These are phyloP conservation scores for Thelephora terrestris DNA, from an alignment of 1,284 basidiomycete genomes.

Conservation along the genomic window DNA sequence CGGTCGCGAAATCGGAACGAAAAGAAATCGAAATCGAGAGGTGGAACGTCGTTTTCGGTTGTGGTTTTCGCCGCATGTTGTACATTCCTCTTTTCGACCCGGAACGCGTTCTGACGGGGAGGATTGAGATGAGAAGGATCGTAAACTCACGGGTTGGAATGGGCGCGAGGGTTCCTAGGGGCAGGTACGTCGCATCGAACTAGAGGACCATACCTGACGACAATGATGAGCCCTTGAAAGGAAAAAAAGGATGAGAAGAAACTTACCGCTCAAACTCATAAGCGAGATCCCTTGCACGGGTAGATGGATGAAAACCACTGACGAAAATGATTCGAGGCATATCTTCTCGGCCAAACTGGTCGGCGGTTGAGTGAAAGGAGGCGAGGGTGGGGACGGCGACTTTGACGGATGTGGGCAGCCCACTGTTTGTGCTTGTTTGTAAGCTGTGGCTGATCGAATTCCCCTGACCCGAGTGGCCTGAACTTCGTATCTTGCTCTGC, in stretches of 20 bases:
- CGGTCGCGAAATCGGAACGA: conserved; percentile 5
- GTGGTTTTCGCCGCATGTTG: conserved; percentile 2
- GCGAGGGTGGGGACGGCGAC: no score
- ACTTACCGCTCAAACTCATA: conserved; percentile 80
- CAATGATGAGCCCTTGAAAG: not conserved
- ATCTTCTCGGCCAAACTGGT: no score
- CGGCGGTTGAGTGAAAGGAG: no score
- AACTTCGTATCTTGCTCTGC: no score
- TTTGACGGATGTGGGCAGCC: no score
- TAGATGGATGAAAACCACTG: conserved; percentile 71
- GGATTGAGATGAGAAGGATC: conserved; percentile 13
- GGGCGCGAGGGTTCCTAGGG: conserved; percentile 61
- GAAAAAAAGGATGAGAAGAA: not conserved
- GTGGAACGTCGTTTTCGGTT: conserved; percentile 13
- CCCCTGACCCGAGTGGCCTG: no score
- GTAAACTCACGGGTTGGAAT: conserved; percentile 66
- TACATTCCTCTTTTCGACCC: conserved; percentile 17
- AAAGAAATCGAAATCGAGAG: not conserved
- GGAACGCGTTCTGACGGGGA: conserved; percentile 10
- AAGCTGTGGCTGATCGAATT: no score
- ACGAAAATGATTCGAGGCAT: conserved; percentile 79
- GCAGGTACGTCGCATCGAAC: conserved; percentile 86
- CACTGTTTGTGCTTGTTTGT: no score
- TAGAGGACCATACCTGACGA: conserved; percentile 50
- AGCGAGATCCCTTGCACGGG: conserved; percentile 74